Evolutionary conservation across 768 basidiomycete genomes (phyloP).

Genomic region (Mycena belliarum): DNA sequence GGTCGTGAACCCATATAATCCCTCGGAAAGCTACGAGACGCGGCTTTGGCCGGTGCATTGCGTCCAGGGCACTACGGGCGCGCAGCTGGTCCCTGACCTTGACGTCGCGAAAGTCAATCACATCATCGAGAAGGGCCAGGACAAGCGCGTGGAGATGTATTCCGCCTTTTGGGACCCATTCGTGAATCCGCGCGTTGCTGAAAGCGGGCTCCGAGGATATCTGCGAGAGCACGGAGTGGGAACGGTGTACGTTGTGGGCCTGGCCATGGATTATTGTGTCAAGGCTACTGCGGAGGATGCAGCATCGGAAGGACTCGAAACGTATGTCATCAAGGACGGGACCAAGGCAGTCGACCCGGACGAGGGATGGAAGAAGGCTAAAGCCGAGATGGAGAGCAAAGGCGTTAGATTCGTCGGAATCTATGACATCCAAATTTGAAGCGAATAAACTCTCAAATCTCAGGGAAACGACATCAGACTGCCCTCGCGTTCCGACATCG

Average conservation of each 20-base stretch:
- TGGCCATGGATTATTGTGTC: conserved; percentile 74
- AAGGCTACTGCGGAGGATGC: conserved; percentile 46
- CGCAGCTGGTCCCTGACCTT: conserved; percentile 50
- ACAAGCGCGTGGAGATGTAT: conserved; percentile 61
- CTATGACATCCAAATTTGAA: too few relatives aligned
- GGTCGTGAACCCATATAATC: conserved; percentile 37
- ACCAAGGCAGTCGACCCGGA: conserved; percentile 28
- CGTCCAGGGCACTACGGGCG: conserved; percentile 53
- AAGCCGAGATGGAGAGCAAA: conserved; percentile 17
- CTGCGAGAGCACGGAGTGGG: conserved; percentile 39
- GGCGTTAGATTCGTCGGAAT: conserved; percentile 15
- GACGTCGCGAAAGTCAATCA: conserved; percentile 25
- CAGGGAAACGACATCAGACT: too few relatives aligned
- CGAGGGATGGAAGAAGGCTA: conserved; percentile 15
- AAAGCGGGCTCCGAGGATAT: conserved; percentile 18
- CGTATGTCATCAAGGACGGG: conserved; percentile 25
- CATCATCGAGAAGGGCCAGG: conserved; percentile 43
- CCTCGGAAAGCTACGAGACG: conserved; percentile 37
- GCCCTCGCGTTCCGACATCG: too few relatives aligned
- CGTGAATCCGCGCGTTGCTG: conserved; percentile 22
- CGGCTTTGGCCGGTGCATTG: conserved; percentile 76
- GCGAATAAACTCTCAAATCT: too few relatives aligned
- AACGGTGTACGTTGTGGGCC: conserved; percentile 53
- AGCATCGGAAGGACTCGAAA: conserved; percentile 37
- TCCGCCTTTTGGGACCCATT: conserved; percentile 62